These are phyloP conservation scores for Deuterostichococcus epilithicus DNA, from an alignment of 139 green algal genomes.

Conservation along the genomic window DNA sequence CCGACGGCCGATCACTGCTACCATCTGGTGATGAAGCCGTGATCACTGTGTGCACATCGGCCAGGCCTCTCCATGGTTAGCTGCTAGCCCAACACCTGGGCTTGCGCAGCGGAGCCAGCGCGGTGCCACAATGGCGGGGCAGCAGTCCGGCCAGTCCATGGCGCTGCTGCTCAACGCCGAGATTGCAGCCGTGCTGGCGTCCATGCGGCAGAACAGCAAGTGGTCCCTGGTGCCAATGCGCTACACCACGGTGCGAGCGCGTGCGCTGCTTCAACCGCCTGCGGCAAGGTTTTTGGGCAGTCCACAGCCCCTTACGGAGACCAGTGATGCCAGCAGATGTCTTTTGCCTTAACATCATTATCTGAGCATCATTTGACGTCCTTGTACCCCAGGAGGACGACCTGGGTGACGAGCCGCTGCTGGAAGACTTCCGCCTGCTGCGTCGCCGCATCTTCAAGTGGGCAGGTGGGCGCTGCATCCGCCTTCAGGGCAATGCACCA, in stretches of 20 bases:
- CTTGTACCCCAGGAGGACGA: conserved; percentile 62
- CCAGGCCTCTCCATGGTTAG: too few relatives aligned
- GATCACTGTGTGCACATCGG: too few relatives aligned
- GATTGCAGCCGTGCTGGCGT: conserved; percentile 68
- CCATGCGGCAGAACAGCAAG: conserved; percentile 76
- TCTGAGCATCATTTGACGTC: neutral
- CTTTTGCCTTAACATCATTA: neutral
- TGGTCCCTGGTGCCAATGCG: conserved; percentile 59
- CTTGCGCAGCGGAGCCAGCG: too few relatives aligned
- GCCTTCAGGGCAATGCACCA: neutral
- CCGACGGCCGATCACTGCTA: too few relatives aligned
- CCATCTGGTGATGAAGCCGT: too few relatives aligned
- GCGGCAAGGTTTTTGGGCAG: neutral
- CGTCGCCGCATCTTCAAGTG: conserved; percentile 77
- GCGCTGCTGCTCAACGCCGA: conserved; percentile 76
- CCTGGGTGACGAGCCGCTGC: conserved; percentile 72
- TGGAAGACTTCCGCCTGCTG: conserved; percentile 79
- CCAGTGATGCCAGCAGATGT: neutral
- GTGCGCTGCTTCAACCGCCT: neutral
- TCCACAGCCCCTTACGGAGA: neutral
- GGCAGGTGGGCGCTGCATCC: conserved; percentile 33
- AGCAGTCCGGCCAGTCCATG: neutral
- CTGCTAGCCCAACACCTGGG: too few relatives aligned
- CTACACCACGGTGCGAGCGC: conserved; percentile 51
- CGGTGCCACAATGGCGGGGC: too few relatives aligned